These are phyloP conservation scores for Amanita thiersii DNA, from an alignment of 768 basidiomycete species.

Conservation along the genomic window DNA sequence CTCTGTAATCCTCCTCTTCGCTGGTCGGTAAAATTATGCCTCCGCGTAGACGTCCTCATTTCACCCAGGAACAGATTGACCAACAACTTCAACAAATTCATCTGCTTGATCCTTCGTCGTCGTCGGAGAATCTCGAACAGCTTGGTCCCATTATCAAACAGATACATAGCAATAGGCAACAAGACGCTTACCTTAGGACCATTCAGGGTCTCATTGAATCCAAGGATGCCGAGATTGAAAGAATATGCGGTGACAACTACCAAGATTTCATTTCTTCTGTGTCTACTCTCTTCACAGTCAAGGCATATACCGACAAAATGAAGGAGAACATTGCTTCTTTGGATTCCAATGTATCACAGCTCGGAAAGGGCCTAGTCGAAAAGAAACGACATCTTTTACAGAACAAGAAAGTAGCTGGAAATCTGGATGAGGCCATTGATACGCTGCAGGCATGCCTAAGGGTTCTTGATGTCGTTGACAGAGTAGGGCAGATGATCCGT, in stretches of 20 bases:
- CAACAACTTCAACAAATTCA: constrained; percentile 89
- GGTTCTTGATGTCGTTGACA: constrained; percentile 86
- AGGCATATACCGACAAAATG: constrained; percentile 92
- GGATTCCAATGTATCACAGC: constrained; percentile 81
- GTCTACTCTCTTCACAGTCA: constrained; percentile 91
- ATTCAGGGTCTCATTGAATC: constrained; percentile 84
- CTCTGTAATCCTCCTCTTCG: constrained; percentile 9
- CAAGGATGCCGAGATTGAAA: constrained; percentile 95
- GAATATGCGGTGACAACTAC: constrained; percentile 93
- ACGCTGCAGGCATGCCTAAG: constrained; percentile 89
- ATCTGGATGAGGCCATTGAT: constrained; percentile 96
- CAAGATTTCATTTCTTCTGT: constrained; percentile 97
- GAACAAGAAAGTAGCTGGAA: constrained; percentile 86
- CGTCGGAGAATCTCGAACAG: constrained; percentile 92
- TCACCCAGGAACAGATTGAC: constrained; percentile 80
- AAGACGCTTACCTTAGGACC: constrained; percentile 83
- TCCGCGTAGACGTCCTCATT: constrained; percentile 65
- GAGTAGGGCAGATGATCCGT: constrained; percentile 88
- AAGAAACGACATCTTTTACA: constrained; percentile 90
- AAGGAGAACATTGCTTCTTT: constrained; percentile 86
- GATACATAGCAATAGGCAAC: constrained; percentile 80
- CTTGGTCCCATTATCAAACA: constrained; percentile 93
- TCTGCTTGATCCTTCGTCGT: constrained; percentile 78
- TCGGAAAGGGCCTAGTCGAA: constrained; percentile 82
- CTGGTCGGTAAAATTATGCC: constrained; percentile 45